Evolutionary conservation across 768 basidiomycete species (phyloP).

Genomic region (Sporobolomyces pararoseus): DNA sequence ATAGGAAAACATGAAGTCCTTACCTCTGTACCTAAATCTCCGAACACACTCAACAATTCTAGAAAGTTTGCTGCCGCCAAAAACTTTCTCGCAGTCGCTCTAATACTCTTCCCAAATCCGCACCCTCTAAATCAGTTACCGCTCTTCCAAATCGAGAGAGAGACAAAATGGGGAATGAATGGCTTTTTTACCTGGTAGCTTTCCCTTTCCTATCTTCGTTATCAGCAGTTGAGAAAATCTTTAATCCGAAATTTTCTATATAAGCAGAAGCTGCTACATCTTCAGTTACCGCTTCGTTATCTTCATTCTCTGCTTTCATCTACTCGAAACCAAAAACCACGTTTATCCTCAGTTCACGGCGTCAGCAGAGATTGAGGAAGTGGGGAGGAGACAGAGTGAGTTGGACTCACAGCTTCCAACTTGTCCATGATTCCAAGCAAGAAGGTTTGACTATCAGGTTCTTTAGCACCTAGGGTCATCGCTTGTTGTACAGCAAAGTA

Average conservation of each 20-base stretch:
- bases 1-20: neutral
- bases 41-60: conserved; percentile 77
- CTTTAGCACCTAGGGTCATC: conserved; percentile 61
- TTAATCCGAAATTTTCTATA: conserved; percentile 90
- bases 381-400: neutral
- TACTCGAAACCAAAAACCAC: conserved; percentile 30
- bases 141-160: no score
- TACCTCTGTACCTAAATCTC: conserved; percentile 59
- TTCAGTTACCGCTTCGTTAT: conserved; percentile 73
- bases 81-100: conserved; percentile 89
- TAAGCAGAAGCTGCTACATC: conserved; percentile 81
- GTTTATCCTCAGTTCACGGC: neutral
- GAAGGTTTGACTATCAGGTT: conserved; percentile 66
- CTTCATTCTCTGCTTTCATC: conserved; percentile 71
- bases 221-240: conserved; percentile 82
- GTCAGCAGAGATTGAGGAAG: neutral
- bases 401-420: conserved; percentile 61
- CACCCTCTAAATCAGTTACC: no score
- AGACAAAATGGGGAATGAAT: no score
- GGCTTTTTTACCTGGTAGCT: conserved; percentile 72
- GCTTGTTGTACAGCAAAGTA: conserved; percentile 89
- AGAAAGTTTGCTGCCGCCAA: conserved; percentile 91
- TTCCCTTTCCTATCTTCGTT: conserved; percentile 78
- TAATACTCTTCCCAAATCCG: conserved; percentile 47
- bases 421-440: conserved; percentile 69